Evolutionary conservation across 164 flowering plant species (phyloP).

Genomic region (Amborella trichopoda): DNA sequence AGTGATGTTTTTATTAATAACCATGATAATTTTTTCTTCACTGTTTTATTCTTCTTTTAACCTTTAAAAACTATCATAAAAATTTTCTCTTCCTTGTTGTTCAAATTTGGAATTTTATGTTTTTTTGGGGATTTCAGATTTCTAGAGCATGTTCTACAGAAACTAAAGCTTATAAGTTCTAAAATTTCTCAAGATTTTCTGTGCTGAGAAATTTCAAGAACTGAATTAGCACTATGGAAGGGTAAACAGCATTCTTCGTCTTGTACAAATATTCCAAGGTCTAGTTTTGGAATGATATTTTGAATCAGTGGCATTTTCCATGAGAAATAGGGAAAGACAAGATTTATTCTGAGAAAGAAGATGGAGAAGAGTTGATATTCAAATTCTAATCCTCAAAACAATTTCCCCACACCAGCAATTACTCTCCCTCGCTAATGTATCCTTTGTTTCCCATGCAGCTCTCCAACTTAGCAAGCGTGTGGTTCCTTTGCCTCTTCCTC

Average conservation of each 20-base stretch:
- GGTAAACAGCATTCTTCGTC: no score
- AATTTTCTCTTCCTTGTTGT: no score
- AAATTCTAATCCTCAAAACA: not conserved
- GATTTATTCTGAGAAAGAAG: no score
- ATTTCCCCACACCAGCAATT: not conserved
- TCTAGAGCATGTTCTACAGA: no score
- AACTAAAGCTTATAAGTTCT: no score
- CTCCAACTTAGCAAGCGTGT: conserved; percentile 68
- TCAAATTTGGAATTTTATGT: no score
- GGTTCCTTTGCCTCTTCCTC: conserved; percentile 82
- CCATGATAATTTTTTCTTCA: not conserved
- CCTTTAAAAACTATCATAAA: not conserved
- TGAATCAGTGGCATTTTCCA: not conserved
- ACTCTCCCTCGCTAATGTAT: not conserved
- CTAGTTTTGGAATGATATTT: not conserved
- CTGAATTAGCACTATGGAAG: no score
- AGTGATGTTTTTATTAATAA: not conserved
- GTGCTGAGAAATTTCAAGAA: no score
- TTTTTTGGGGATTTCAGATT: no score
- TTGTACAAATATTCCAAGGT: not conserved
- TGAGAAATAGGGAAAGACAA: not conserved
- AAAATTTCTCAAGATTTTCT: no score
- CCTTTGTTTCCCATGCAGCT: conserved; percentile 37
- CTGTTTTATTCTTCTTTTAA: not conserved
- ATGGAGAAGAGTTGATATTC: not conserved